Base-by-base conservation (phyloP, 345 rosid genomes). In the Populus nigra region DNA sequence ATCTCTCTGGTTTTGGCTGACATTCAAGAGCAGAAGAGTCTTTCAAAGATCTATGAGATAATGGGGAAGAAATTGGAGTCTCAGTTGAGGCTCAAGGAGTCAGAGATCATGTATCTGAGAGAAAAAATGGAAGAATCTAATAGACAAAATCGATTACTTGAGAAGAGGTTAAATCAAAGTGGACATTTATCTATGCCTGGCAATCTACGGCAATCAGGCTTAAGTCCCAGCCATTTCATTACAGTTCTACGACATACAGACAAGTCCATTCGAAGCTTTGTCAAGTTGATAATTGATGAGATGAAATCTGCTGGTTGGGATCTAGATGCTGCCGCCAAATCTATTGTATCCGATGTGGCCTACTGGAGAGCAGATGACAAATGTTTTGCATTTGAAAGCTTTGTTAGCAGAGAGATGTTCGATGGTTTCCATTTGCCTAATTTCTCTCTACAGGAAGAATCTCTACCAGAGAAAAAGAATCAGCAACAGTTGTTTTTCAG, bases 221-320 rank as follows among this genome's bases (percentile, higher is more conserved):
- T 91, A 71, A 85, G 61, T 55, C 89, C 90, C 1, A 82, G 79
- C 5, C 97, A 92, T 74, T 91, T 90, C 72, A 76, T 72, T 13
- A 80, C 87, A 0, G 85, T 89, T 76, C 89, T 89, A 18, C 88
- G 86, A 31, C 88, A 86, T 70, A 76, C 98, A 0, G 87, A 90
- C 8, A 93, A 88, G 86, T 88, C 94, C 2, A 82, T 92, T 76
- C 45, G 96, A 77, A 90, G 90, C 81, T 93, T 93, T 33, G 93
- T 91, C 33, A 82, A 82, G 71, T 36, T 90, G 65, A 78, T 92
- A 88, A 79, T 89, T 5, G 91, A 87, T 22, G 88, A 89, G 79
- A 88, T 93, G 96, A 89, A 85, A 86, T 81, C 86, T 3, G 81
- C 94, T 0, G 83, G 77, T 12, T 96, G 99, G 99, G 93, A 92